Evolutionary conservation across 148 eudicot genomes (phyloP), one percentile per base, ranked within the genome.

Genomic region (Fallopia convolvulus): DNA sequence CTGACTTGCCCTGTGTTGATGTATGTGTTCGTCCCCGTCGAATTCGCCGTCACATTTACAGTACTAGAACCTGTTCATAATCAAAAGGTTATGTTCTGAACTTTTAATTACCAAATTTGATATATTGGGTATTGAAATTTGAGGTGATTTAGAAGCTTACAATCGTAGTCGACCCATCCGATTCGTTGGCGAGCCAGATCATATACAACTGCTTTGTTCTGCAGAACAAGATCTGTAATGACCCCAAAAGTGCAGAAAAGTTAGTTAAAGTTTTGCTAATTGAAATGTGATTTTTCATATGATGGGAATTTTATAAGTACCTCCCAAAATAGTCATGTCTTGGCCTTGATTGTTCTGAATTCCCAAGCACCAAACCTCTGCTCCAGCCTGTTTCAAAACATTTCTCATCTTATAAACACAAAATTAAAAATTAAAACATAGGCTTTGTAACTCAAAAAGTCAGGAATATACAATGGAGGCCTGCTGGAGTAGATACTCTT

Each of bases 151-250:
- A 44, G 50, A 23, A 78, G 89, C 99, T 91, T 85, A 95, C 99
- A 95, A 83, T 95, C 99, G 53, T 94, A 94, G 80, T 85, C 87
- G 60, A 85, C 91, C 98, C 98, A 94, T 84, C 98, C 98, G 50
- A 94, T 79, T 74, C 97, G 87, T 72, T 94, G 97, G 76, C 88
- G 84, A 82, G 84, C 97, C 87, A 94, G 76, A 82, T 94, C 98
- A 70, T 94, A 94, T 2, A 94, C 93, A 18, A 94, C 79, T 23
- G 89, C 83, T 74, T 90, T 92, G 87, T 95, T 96, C 82, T 95
- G 90, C 72, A 95, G 78, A 74, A 95, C 97, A 63, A 95, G 93
- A 81, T 95, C 99, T 94, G 91, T 83, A 77, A 2, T 72, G 30
- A 26, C 36, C 23, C 70, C 13, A 63, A 44, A 70, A 46, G 9